These are phyloP conservation scores for Arachis hypogaea DNA, from an alignment of 306 rosid genomes.

Conservation along the genomic window DNA sequence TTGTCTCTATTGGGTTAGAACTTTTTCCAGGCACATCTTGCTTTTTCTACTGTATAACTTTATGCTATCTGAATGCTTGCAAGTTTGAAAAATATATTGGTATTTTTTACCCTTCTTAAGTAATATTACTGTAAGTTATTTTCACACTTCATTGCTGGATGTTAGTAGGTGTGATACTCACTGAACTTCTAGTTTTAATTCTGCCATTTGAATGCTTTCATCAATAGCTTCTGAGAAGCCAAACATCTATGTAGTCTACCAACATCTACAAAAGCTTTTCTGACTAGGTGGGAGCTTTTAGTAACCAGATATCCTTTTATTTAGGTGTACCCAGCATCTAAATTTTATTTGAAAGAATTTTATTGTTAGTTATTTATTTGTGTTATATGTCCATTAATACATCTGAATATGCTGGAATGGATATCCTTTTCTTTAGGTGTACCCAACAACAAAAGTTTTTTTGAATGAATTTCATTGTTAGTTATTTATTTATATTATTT, in stretches of 20 bases:
- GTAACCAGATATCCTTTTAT: not conserved
- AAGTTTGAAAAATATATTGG: slow-evolving; percentile 14
- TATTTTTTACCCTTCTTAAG: slow-evolving; percentile 18
- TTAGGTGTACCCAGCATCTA: slow-evolving; percentile 19
- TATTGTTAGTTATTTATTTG: slow-evolving; percentile 12
- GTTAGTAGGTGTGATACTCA: slow-evolving; percentile 16
- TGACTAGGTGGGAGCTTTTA: not conserved
- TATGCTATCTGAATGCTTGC: slow-evolving; percentile 30
- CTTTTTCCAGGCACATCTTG: slow-evolving; percentile 35
- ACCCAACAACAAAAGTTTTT: slow-evolving; percentile 21
- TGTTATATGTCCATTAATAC: slow-evolving; percentile 8
- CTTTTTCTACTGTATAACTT: slow-evolving; percentile 11
- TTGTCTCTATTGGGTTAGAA: slow-evolving; percentile 69
- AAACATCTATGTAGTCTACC: slow-evolving; percentile 15
- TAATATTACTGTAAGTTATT: slow-evolving; percentile 29
- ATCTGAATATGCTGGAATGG: slow-evolving; percentile 22
- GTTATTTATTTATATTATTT: slow-evolving; percentile 23
- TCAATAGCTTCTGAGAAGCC: slow-evolving; percentile 34
- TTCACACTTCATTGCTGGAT: slow-evolving; percentile 5
- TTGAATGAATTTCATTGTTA: slow-evolving; percentile 10
- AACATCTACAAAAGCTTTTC: slow-evolving; percentile 10
- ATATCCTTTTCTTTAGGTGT: slow-evolving; percentile 3
- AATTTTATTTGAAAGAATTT: slow-evolving; percentile 22
- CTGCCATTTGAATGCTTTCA: slow-evolving; percentile 15
- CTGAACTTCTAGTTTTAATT: not conserved